Percentiles rank a stretch among this genome's conserved stretches.
phyloP scores from a whole-genome alignment of 2,329 filamentous ascomycete genomes.

The Trichoderma guizhouense region DNA sequence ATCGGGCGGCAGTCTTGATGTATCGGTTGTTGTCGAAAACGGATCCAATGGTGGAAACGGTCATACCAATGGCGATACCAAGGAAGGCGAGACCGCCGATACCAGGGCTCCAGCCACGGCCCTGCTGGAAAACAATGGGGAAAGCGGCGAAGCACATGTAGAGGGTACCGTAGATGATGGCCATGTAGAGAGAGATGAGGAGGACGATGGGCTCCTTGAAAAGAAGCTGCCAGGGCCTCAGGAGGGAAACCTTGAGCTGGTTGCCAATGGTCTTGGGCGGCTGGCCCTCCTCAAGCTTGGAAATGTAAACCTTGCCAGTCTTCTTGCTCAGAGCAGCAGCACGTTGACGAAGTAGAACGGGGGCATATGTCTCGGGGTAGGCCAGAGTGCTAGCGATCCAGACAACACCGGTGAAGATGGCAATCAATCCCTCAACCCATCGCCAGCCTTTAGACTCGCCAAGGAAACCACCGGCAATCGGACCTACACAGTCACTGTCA shows the following conservation, averaged over 20 bases:
- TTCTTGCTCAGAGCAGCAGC: slow-evolving; percentile 48
- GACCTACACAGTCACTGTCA: slow-evolving; percentile 37
- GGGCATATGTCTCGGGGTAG: slow-evolving; percentile 60
- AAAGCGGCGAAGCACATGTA: slow-evolving; percentile 55
- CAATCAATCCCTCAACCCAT: slow-evolving; percentile 62
- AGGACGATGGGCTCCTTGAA: slow-evolving; percentile 66
- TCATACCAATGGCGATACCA: slow-evolving; percentile 62
- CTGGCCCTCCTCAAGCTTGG: slow-evolving; percentile 44
- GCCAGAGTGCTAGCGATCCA: slow-evolving; percentile 51
- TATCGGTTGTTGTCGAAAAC: slow-evolving; percentile 55
- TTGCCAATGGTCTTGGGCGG: slow-evolving; percentile 42
- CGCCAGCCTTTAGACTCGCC: slow-evolving; percentile 59
- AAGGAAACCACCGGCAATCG: slow-evolving; percentile 61
- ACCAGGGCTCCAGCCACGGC: slow-evolving; percentile 56
- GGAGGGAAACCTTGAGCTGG: slow-evolving; percentile 55
- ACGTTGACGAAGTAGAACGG: slow-evolving; percentile 52
- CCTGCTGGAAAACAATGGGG: slow-evolving; percentile 59
- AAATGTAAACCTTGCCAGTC: slow-evolving; percentile 55
- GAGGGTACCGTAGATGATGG: slow-evolving; percentile 53
- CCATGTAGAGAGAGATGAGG: slow-evolving; percentile 61
- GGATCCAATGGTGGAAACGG: slow-evolving; percentile 52
- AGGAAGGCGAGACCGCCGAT: slow-evolving; percentile 60
- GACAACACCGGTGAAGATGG: slow-evolving; percentile 57
- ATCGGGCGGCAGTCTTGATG: slow-evolving; percentile 40
- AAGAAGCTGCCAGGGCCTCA: slow-evolving; percentile 62